A percentile compares a stretch with the other conserved stretches of the same genome.
These are phyloP conservation scores for Apocynum venetum DNA, from an alignment of 257 asterid genomes.

Conservation along the genomic window DNA sequence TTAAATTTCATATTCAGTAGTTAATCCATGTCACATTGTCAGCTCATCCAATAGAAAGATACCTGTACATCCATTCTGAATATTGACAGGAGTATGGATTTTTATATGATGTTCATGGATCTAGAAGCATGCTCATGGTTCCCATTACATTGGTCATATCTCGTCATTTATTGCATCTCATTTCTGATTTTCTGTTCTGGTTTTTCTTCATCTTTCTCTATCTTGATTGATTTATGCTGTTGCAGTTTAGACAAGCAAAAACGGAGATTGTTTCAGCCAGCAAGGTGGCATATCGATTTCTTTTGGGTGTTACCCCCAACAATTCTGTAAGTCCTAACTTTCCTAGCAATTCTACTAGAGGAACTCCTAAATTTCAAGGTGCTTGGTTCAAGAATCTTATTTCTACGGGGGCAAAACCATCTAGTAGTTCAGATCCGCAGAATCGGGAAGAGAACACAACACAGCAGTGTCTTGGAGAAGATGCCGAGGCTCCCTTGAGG, in stretches of 20 bases:
- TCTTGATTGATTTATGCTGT: constrained; percentile 10
- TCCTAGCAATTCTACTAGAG: constrained; percentile 52
- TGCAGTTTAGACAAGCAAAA: constrained; percentile 95
- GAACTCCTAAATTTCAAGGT: constrained; percentile 64
- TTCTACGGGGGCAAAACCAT: constrained; percentile 61
- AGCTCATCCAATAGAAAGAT: not conserved
- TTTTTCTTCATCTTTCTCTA: not conserved
- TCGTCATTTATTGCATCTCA: not conserved
- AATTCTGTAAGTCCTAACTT: constrained; percentile 51
- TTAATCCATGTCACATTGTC: not conserved
- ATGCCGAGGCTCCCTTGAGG: constrained; percentile 33
- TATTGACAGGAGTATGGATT: not conserved
- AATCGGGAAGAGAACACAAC: constrained; percentile 34
- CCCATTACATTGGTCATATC: not conserved
- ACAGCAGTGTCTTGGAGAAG: constrained; percentile 32
- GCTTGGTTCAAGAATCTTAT: constrained; percentile 77
- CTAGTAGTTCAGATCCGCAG: constrained; percentile 56
- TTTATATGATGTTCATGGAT: not conserved
- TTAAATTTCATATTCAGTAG: not conserved
- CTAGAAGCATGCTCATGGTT: not conserved
- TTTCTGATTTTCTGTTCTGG: not conserved
- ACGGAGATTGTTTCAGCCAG: constrained; percentile 85
- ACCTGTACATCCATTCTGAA: not conserved
- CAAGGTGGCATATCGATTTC: constrained; percentile 79
- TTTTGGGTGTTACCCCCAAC: constrained; percentile 73